Evolutionary conservation across 1,284 basidiomycete species (phyloP).

Genomic region (Amylostereum areolatum): DNA sequence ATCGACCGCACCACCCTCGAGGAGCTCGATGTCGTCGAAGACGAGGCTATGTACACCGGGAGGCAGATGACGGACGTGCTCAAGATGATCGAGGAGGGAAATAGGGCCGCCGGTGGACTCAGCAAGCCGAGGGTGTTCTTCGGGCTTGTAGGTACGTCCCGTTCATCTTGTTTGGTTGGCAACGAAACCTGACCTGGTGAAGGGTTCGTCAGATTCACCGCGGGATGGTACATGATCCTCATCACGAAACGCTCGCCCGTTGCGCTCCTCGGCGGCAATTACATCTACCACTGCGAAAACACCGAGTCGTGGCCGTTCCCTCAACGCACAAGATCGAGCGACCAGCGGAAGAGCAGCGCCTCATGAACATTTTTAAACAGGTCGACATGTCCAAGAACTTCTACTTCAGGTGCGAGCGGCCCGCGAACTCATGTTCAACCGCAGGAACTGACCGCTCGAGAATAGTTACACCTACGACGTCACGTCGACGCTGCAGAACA

Average conservation of each 20-base stretch:
- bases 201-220: conserved; percentile 90
- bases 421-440: too few species aligned
- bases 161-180: not conserved
- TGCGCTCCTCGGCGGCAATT: conserved; percentile 92
- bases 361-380: conserved; percentile 93
- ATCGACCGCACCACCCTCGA: conserved; percentile 81
- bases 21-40: conserved; percentile 75
- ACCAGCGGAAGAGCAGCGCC: conserved; percentile 76
- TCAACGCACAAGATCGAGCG: conserved; percentile 77
- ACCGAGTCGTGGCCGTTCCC: conserved; percentile 76
- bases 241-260: conserved; percentile 91
- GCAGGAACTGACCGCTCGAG: too few species aligned
- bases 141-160: conserved; percentile 61
- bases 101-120: conserved; percentile 82
- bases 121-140: conserved; percentile 80
- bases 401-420: conserved; percentile 79
- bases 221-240: conserved; percentile 88
- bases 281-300: conserved; percentile 95
- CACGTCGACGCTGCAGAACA: conserved; percentile 91
- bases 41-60: conserved; percentile 82
- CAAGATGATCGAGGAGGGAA: conserved; percentile 94
- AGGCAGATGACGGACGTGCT: conserved; percentile 87
- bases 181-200: conserved; percentile 1
- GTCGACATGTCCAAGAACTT: conserved; percentile 99
- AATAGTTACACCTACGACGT: conserved; percentile 94